Evolutionary conservation across 331 rosid genomes (phyloP), one percentile per base, ranked within the genome.

Genomic region (Phaseolus coccineus): DNA sequence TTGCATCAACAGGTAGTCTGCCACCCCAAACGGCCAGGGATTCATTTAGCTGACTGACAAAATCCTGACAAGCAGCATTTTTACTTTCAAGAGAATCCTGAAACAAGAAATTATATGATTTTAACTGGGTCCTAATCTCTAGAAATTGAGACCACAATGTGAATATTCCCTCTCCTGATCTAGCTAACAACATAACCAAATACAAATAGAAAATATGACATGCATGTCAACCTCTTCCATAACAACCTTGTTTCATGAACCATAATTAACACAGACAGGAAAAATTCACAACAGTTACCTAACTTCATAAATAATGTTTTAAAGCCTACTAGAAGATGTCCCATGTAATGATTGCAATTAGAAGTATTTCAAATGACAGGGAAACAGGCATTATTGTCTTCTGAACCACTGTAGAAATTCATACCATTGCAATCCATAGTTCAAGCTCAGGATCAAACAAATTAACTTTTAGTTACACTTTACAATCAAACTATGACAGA

Each of bases 11-110:
- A n/a, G 96, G 93, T 74, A 95, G 80, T 81, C 88, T 89, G 85
- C 65, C 74, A 80, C 93, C 92, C 97, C 96, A 93, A 82, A 93
- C 93, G 50, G 89, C 91, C 91, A 93, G 82, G 71, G 98, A 95
- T 79, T 80, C 89, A 61, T 93, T 90, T 78, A 95, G 84, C 76
- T 84, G 94, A 82, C 89, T 79, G 76, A 95, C 77, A 77, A 95
- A 90, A 35, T 83, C 87, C 77, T 73, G 82, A 81, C 91, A 91
- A 47, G 89, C 87, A 82, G 85, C 82, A 84, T 90, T 90, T 91
- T 89, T 93, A 79, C 88, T 84, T 80, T 88, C 88, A 77, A 95
- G 91, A 69, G 98, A 91, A 79, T 82, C 98, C 99, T 95, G 90
- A 69, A 83, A 84, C 67, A 85, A n/a, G 58, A 69, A 69, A 77